phyloP scores from a whole-genome alignment of 1,284 basidiomycete genomes.

The Ganoderma sinense region DNA sequence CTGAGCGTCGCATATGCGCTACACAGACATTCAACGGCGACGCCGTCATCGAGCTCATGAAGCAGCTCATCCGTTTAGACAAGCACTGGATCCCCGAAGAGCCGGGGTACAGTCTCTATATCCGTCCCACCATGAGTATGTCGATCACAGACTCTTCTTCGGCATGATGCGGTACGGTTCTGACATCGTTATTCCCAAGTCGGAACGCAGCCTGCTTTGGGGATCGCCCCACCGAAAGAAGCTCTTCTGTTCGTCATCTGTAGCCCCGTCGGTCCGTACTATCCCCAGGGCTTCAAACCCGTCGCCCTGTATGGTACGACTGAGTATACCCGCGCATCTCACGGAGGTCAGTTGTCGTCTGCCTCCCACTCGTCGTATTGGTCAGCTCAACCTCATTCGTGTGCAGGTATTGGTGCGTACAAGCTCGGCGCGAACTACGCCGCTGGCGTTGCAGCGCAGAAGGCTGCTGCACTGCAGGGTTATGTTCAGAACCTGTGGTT shows the following conservation, averaged over 20 bases:
- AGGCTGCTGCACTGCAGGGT: slow-evolving; percentile 82
- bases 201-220: slow-evolving; percentile 89
- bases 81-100: slow-evolving; percentile 93
- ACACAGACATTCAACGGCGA: slow-evolving; percentile 83
- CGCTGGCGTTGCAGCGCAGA: slow-evolving; percentile 89
- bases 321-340: slow-evolving; percentile 88
- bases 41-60: slow-evolving; percentile 85
- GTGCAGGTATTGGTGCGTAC: slow-evolving; percentile 82
- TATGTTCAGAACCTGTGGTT: slow-evolving; percentile 98
- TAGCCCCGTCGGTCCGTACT: slow-evolving; percentile 95
- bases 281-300: slow-evolving; percentile 95
- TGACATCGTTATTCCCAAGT: slow-evolving; percentile 55
- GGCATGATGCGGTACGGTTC: slow-evolving; percentile 5
- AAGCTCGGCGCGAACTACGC: slow-evolving; percentile 96
- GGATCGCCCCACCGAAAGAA: slow-evolving; percentile 88
- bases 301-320: slow-evolving; percentile 93
- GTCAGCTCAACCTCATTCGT: not conserved
- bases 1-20: not conserved
- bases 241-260: slow-evolving; percentile 96
- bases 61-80: slow-evolving; percentile 88
- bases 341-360: slow-evolving; percentile 68
- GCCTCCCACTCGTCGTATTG: not conserved
- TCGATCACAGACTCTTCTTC: slow-evolving; percentile 20
- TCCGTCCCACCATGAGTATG: slow-evolving; percentile 83
- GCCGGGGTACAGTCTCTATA: slow-evolving; percentile 91